Evolutionary conservation across 257 asterid genomes (phyloP).

Genomic region (Solanum medicagineum): DNA sequence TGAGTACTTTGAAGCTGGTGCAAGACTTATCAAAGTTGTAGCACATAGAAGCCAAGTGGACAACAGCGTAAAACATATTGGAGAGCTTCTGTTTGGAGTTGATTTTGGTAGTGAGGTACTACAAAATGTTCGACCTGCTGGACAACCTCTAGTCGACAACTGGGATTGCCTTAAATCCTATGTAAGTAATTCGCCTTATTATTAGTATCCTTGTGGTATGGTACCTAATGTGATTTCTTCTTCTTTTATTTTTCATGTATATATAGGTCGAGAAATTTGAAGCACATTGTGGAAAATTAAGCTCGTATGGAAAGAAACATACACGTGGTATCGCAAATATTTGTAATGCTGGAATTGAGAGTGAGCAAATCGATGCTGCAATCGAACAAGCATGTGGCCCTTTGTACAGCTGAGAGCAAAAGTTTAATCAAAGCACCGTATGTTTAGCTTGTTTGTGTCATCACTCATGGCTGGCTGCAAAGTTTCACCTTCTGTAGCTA

Average conservation of each 20-base stretch:
- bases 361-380: slow-evolving; percentile 66
- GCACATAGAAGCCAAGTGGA: slow-evolving; percentile 60
- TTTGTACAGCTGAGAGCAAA: neutral
- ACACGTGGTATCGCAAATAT: slow-evolving; percentile 80
- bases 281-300: slow-evolving; percentile 63
- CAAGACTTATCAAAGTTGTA: slow-evolving; percentile 56
- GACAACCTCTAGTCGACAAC: slow-evolving; percentile 21
- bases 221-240: too few relatives aligned
- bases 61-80: slow-evolving; percentile 49
- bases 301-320: slow-evolving; percentile 90
- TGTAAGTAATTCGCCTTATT: slow-evolving; percentile 24
- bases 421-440: neutral
- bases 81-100: slow-evolving; percentile 72
- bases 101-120: slow-evolving; percentile 49
- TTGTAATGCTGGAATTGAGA: slow-evolving; percentile 63
- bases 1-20: slow-evolving; percentile 62
- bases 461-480: neutral
- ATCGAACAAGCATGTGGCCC: slow-evolving; percentile 55
- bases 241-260: too few relatives aligned
- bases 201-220: too few relatives aligned
- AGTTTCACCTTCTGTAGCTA: neutral
- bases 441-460: neutral
- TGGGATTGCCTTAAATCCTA: slow-evolving; percentile 68
- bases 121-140: slow-evolving; percentile 40
- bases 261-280: slow-evolving; percentile 59